phyloP scores from a whole-genome alignment of 2,329 filamentous ascomycete genomes.

The Colletotrichum limetticola region DNA sequence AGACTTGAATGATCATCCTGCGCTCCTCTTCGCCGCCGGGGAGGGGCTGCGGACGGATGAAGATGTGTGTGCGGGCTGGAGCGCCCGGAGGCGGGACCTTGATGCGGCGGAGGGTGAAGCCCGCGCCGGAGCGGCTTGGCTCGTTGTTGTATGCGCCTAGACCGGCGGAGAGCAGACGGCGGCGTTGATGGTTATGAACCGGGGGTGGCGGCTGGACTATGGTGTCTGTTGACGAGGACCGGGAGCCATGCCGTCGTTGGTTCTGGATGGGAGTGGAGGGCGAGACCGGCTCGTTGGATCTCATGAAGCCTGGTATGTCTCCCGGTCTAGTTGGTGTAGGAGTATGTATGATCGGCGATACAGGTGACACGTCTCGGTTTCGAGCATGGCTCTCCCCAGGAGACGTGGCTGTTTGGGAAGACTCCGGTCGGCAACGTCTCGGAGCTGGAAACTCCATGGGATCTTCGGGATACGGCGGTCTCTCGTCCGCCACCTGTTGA shows the following conservation, averaged over 20 bases:
- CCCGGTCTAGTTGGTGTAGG: background rate
- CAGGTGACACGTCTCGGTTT: background rate
- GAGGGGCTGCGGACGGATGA: slow-evolving; percentile 5
- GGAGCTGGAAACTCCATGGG: background rate
- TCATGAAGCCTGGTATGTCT: background rate
- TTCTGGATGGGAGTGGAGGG: background rate
- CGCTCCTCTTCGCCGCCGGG: background rate
- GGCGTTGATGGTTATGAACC: background rate
- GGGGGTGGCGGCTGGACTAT: background rate
- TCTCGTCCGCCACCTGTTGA: background rate
- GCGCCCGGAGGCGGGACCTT: background rate
- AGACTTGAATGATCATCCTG: background rate
- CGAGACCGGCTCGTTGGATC: background rate
- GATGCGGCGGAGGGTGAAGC: slow-evolving; percentile 7
- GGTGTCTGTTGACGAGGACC: background rate
- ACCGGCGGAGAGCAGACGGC: background rate
- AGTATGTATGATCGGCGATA: background rate
- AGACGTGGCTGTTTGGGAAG: background rate
- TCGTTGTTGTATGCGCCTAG: slow-evolving; percentile 4
- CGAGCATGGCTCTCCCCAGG: background rate
- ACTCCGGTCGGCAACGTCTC: background rate
- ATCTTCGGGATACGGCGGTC: background rate
- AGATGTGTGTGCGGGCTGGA: slow-evolving; percentile 6
- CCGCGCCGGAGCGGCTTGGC: slow-evolving; percentile 1
- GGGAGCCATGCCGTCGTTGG: background rate